Percentiles rank a stretch among this genome's conserved stretches.
phyloP scores from a whole-genome alignment of 352 stramenopile genomes.

The Globisporangium radiosum region DNA sequence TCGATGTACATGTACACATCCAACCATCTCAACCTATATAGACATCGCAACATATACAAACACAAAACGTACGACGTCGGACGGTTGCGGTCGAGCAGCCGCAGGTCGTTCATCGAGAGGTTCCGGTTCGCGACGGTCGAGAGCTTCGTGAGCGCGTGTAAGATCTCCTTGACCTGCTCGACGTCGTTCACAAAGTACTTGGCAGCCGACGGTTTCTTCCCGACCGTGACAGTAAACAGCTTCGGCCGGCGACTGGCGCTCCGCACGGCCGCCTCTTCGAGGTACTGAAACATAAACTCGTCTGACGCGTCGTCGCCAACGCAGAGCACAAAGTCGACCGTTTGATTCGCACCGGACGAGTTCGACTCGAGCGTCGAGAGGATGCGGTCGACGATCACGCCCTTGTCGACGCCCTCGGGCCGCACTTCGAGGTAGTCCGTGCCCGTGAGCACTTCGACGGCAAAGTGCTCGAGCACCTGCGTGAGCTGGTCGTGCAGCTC shows the following conservation, averaged over 20 bases:
- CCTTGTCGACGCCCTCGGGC: conserved; percentile 97
- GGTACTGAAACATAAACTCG: conserved; percentile 96
- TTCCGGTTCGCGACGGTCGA: conserved; percentile 80
- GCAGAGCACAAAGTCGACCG: conserved; percentile 95
- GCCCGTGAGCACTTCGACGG: conserved; percentile 91
- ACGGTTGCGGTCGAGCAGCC: conserved; percentile 53
- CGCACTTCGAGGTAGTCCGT: conserved; percentile 92
- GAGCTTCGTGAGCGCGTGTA: conserved; percentile 84
- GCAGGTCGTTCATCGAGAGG: conserved; percentile 80
- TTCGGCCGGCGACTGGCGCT: conserved; percentile 33
- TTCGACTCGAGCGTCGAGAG: conserved; percentile 87
- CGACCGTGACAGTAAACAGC: conserved; percentile 95
- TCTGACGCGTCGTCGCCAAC: conserved; percentile 98
- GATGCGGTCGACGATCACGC: conserved; percentile 94
- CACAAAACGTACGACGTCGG: conserved; percentile 31
- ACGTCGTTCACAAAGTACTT: conserved; percentile 98
- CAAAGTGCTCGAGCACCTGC: conserved; percentile 93
- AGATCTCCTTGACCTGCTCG: conserved; percentile 92
- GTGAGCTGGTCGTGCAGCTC: conserved; percentile 97
- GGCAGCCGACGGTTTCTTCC: conserved; percentile 97
- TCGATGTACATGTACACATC: background rate
- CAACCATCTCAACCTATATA: background rate
- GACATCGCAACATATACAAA: background rate
- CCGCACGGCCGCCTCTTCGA: conserved; percentile 48
- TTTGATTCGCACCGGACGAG: conserved; percentile 37